Percentiles rank a stretch among this genome's conserved stretches.
Evolutionary conservation across 139 green algal genomes (phyloP).

Genomic region (Micractinium conductrix): DNA sequence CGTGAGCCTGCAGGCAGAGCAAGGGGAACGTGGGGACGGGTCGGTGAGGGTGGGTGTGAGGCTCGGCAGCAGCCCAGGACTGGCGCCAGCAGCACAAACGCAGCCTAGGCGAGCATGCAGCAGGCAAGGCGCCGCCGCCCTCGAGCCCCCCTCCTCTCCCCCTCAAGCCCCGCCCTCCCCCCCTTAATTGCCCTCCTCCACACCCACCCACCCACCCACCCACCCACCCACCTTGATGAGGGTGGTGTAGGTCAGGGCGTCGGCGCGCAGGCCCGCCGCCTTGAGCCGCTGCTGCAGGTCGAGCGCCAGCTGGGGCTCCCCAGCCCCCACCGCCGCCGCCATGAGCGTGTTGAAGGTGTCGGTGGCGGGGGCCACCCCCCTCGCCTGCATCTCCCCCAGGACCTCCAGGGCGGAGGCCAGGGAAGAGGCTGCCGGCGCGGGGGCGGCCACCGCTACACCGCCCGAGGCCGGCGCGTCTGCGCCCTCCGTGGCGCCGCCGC

Average conservation of each 20-base stretch:
- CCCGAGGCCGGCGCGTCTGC: no score
- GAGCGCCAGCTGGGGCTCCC: slow-evolving; percentile 41
- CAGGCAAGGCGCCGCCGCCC: no score
- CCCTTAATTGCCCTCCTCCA: not conserved
- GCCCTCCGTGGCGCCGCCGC: not conserved
- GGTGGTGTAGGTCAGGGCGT: slow-evolving; percentile 51
- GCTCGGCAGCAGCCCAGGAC: not conserved
- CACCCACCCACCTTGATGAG: slow-evolving; percentile 33
- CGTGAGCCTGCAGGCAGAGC: slow-evolving; percentile 25
- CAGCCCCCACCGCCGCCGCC: slow-evolving; percentile 41
- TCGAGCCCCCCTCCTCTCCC: not conserved
- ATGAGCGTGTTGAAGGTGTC: slow-evolving; percentile 60
- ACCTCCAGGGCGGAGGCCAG: not conserved
- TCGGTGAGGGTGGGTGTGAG: not conserved
- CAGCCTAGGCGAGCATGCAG: not conserved
- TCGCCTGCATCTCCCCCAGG: slow-evolving; percentile 23
- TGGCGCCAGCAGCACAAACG: not conserved
- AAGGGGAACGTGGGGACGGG: not conserved
- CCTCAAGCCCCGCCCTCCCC: not conserved
- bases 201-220: not conserved
- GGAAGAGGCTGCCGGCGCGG: not conserved
- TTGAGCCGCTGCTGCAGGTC: slow-evolving; percentile 30
- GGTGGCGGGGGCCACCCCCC: not conserved
- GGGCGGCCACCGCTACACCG: no score
- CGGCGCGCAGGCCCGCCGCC: slow-evolving; percentile 14